A percentile compares a stretch with the other conserved stretches of the same genome.
phyloP scores from a whole-genome alignment of 2,329 filamentous ascomycete genomes.

The Clarireedia homoeocarpa region DNA sequence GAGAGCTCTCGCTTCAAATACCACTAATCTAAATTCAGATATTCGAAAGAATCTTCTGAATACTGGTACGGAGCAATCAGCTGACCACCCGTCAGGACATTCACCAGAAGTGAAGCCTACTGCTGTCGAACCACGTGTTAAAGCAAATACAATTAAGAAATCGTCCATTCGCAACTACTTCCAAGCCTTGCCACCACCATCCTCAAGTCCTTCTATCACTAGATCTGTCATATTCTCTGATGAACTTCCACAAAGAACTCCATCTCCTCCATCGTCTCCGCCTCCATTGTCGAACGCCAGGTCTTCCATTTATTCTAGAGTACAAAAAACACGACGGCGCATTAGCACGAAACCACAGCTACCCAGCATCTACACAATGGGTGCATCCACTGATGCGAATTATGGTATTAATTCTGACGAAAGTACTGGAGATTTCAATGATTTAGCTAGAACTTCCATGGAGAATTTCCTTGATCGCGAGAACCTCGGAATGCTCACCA shows the following conservation, averaged over 20 bases:
- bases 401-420: neutral
- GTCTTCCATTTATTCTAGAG: constrained; percentile 11
- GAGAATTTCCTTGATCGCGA: too few species aligned
- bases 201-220: constrained; percentile 12
- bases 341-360: constrained; percentile 15
- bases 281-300: neutral
- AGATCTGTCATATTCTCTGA: constrained; percentile 4
- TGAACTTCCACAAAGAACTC: neutral
- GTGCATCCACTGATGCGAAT: neutral
- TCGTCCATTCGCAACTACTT: constrained; percentile 25
- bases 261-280: neutral
- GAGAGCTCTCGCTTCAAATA: neutral
- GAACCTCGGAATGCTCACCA: too few species aligned
- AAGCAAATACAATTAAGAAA: constrained; percentile 13
- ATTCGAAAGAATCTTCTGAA: neutral
- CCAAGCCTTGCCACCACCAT: constrained; percentile 14
- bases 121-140: neutral
- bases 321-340: constrained; percentile 11
- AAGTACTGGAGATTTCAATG: neutral
- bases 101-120: neutral
- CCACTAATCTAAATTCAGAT: neutral
- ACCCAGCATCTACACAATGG: neutral
- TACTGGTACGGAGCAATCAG: neutral
- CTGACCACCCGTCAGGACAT: neutral
- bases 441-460: neutral